Base-by-base conservation (phyloP, 139 green algal genomes). In the Chlorella vulgaris region DNA sequence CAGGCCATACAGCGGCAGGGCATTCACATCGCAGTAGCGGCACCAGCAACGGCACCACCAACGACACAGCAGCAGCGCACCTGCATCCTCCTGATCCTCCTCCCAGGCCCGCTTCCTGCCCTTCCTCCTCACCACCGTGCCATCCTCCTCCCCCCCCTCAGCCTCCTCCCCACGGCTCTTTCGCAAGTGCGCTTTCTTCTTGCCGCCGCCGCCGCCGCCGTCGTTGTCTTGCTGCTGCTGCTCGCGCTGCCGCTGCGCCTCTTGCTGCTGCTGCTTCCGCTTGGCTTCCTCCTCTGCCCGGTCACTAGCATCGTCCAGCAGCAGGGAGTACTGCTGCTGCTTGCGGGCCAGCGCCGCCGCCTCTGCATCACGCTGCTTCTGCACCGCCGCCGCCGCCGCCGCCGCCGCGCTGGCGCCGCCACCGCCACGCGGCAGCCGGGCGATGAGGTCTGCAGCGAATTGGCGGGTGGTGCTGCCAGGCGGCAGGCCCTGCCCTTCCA, bases 401-500 rank as follows among this genome's bases (percentile, higher is more conserved):
- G 62, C 76, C 13, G 51, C 53, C 21, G 65, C 66, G n/a, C 60
- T 42, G 29, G 15, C 15, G 24, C 55, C 18, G 13, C 53, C 55
- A 40, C 74, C 67, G 40, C 74, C 66, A 28, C 84, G 42, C 0
- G 90, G 90, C 18, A 91, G 47, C 2, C 87, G 78, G 15, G 47
- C 53, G 33, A 95, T 81, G 81, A 97, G 74, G 47, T 92, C 84
- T 18, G 71, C 21, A 1, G 92, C 92, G 84, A 97, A 95, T 38
- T 31, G 29, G 58, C 39, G 33, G 36, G 89, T 94, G 31, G 63
- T 76, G 10, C 60, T 8, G 2, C 83, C 82, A 18, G 81, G 50
- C 5, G 88, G 91, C 38, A 96, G 81, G 61, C 91, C 90, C 69
- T 94, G 78, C 24, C 29, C 70, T 62, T 85, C 60, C 6, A 88